phyloP scores from a whole-genome alignment of 2,329 filamentous ascomycete genomes.

The Xylaria sp. region DNA sequence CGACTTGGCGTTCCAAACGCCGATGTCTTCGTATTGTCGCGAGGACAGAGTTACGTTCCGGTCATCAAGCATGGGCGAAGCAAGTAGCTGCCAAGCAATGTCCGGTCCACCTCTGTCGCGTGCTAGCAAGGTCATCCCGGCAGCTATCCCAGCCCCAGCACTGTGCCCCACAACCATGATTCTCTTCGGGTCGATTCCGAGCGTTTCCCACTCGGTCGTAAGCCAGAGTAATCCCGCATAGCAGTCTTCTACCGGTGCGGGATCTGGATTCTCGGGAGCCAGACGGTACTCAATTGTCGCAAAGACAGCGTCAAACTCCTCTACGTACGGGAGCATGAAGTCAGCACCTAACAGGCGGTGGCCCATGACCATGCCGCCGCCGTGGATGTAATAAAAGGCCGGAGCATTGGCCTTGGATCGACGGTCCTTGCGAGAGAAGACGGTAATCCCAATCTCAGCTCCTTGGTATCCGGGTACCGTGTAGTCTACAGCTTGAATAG shows the following conservation, averaged over 20 bases:
- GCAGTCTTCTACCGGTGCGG: slow-evolving; percentile 10
- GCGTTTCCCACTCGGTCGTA: not conserved
- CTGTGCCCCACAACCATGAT: slow-evolving; percentile 15
- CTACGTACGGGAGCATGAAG: not conserved
- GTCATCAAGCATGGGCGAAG: slow-evolving; percentile 18
- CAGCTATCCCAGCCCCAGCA: slow-evolving; percentile 14
- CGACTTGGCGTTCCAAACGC: not conserved
- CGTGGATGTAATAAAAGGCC: slow-evolving; percentile 17
- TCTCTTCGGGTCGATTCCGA: slow-evolving; percentile 11
- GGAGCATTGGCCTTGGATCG: not conserved
- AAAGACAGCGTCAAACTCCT: slow-evolving; percentile 11
- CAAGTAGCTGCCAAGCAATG: slow-evolving; percentile 15
- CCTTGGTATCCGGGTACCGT: not conserved
- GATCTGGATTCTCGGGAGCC: slow-evolving; percentile 11
- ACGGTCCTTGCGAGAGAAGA: not conserved
- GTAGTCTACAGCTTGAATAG: not conserved
- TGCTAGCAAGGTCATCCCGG: slow-evolving; percentile 4
- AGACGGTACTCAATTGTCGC: slow-evolving; percentile 15
- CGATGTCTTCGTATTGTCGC: not conserved
- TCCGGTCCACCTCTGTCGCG: slow-evolving; percentile 6
- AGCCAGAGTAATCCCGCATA: slow-evolving; percentile 17
- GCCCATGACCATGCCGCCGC: slow-evolving; percentile 18
- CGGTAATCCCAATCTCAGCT: not conserved
- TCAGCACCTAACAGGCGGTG: slow-evolving; percentile 6
- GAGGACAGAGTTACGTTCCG: not conserved